These are phyloP conservation scores for Fagopyrum tataricum DNA, from an alignment of 148 eudicot species.

Conservation along the genomic window DNA sequence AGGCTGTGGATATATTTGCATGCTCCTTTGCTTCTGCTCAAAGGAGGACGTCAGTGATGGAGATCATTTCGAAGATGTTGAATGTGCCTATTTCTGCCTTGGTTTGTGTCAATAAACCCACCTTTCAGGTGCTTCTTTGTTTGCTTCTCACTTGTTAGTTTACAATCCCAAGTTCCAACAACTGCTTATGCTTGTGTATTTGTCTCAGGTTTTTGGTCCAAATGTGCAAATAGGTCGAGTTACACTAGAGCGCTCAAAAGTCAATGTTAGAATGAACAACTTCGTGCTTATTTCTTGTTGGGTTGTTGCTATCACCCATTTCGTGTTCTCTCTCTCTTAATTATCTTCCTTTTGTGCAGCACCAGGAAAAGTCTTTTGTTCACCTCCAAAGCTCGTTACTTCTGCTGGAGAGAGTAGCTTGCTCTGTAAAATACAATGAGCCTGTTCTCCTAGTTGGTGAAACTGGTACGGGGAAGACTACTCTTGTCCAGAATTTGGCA, in stretches of 20 bases:
- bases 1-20: slow-evolving; percentile 94
- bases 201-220: slow-evolving; percentile 47
- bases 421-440: slow-evolving; percentile 78
- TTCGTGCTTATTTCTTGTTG: background rate
- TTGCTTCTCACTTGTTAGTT: background rate
- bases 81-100: slow-evolving; percentile 35
- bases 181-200: slow-evolving; percentile 15
- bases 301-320: slow-evolving; percentile 2
- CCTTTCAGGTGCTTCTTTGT: slow-evolving; percentile 42
- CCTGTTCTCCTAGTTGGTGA: slow-evolving; percentile 96
- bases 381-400: slow-evolving; percentile 66
- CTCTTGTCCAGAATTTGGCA: slow-evolving; percentile 88
- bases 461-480: slow-evolving; percentile 98
- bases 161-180: background rate
- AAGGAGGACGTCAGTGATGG: slow-evolving; percentile 41
- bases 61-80: slow-evolving; percentile 63
- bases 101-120: slow-evolving; percentile 56
- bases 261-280: slow-evolving; percentile 30
- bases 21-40: slow-evolving; percentile 51
- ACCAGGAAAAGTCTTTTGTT: slow-evolving; percentile 54
- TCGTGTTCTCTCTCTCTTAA: slow-evolving; percentile 10
- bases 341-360: slow-evolving; percentile 24
- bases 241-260: slow-evolving; percentile 35
- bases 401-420: slow-evolving; percentile 82
- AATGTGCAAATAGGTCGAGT: slow-evolving; percentile 65